These are phyloP conservation scores for Astraeus odoratus DNA, from an alignment of 768 basidiomycete species.

Conservation along the genomic window DNA sequence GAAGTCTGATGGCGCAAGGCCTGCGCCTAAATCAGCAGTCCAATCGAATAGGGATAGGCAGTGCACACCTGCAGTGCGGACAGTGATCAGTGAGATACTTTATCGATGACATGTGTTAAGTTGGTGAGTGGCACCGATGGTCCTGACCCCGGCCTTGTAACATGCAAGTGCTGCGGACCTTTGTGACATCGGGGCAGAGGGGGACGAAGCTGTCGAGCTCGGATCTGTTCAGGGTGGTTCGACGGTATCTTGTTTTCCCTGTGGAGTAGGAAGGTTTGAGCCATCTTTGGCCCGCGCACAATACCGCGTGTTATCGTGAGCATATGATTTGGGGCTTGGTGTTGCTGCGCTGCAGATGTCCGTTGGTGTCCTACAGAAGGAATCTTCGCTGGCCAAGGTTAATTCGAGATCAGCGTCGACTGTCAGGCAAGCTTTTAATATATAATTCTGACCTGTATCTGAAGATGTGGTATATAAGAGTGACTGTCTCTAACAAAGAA, in stretches of 20 bases:
- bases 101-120: neutral
- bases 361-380: no score
- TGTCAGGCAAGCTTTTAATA: no score
- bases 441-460: no score
- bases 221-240: neutral
- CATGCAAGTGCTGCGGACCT: neutral
- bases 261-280: no score
- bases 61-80: neutral
- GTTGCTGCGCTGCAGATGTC: no score
- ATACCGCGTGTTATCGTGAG: no score
- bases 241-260: neutral
- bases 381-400: no score
- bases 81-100: neutral
- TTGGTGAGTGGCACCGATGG: neutral
- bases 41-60: neutral
- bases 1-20: neutral
- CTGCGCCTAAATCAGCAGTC: neutral
- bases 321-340: no score
- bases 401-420: no score
- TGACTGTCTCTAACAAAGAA: no score
- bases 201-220: neutral
- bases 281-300: no score
- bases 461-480: no score
- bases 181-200: neutral
- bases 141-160: neutral